Evolutionary conservation across 163 green algal species (phyloP), one percentile per base, ranked within the genome.

Genomic region (Smithsoniella earleae): DNA sequence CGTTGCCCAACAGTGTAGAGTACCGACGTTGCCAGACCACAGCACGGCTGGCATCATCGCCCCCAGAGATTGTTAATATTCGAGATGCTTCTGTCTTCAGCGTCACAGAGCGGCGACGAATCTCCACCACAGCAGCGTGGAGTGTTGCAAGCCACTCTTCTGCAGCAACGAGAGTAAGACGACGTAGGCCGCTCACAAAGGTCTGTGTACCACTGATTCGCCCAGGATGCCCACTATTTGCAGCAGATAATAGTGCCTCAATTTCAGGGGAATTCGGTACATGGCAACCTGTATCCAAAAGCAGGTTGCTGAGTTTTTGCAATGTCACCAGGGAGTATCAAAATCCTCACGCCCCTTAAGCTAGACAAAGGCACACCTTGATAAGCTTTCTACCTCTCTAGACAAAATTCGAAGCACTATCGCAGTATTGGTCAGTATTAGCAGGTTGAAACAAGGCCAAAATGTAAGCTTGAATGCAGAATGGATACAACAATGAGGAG

Each of bases 1-100:
- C 58, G 34, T 69, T 36, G n/a, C 16, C 25, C n/a, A 69, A 31
- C 20, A 69, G 25, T n/a, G 58, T 69, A 4, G 58, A 33, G 58
- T 69, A 69, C 22, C 58, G 58, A 16, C 58, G 20, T 33, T 69
- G 58, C 58, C 58, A 69, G n/a, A 69, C 27, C 3, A 69, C 58
- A 16, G 25, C 58, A 38, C 58, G 31, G 25, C 58, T 69, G n/a
- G 58, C 58, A 38, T 30, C 58, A 18, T 69, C 58, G 25, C 31
- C 34, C 16, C 30, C 25, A 40, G n/a, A 25, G n/a, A 34, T 33
- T 37, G 58, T 25, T 16, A 25, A 31, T 10, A 34, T 36, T 69
- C 58, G 58, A 5, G 6, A 30, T 5, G 58, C 58, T 33, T 69
- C 58, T 18, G 25, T 69, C n/a, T 43, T 69, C n/a, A 69, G 25